These are phyloP conservation scores for Nevesoporus exiguus DNA, from an alignment of 768 basidiomycete genomes.

Conservation along the genomic window DNA sequence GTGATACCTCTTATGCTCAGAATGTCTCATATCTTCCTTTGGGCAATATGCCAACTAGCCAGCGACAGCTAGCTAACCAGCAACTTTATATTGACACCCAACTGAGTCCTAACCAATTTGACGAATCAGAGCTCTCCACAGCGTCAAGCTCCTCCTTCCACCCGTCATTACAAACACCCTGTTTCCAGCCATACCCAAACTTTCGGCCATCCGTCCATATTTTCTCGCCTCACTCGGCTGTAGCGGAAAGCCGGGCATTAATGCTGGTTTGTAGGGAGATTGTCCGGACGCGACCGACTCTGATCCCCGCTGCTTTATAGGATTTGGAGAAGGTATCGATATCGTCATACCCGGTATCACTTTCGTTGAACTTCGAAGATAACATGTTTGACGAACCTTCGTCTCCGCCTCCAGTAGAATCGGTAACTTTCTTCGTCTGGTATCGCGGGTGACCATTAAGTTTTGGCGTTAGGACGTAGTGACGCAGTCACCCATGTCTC, in stretches of 20 bases:
- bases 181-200: not conserved
- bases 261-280: slow-evolving; percentile 11
- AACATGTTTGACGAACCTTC: not conserved
- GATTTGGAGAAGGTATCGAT: slow-evolving; percentile 1
- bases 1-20: not conserved
- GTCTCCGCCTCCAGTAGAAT: not conserved
- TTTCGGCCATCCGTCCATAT: slow-evolving; percentile 2
- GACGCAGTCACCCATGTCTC: slow-evolving; percentile 21
- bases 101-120: not conserved
- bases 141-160: slow-evolving; percentile 12
- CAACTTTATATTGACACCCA: slow-evolving; percentile 23
- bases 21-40: not conserved
- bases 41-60: not conserved
- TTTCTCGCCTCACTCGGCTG: slow-evolving; percentile 12
- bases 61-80: slow-evolving; percentile 6
- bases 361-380: slow-evolving; percentile 6
- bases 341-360: slow-evolving; percentile 11
- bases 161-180: slow-evolving; percentile 10
- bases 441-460: not conserved
- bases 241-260: not conserved
- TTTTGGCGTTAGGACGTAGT: slow-evolving; percentile 18
- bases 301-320: slow-evolving; percentile 11
- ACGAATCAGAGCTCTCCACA: slow-evolving; percentile 18
- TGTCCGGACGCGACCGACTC: not conserved
- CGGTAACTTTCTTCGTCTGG: slow-evolving; percentile 9